These are phyloP conservation scores for Kwoniella europaea DNA, from an alignment of 768 basidiomycete genomes.

Conservation along the genomic window DNA sequence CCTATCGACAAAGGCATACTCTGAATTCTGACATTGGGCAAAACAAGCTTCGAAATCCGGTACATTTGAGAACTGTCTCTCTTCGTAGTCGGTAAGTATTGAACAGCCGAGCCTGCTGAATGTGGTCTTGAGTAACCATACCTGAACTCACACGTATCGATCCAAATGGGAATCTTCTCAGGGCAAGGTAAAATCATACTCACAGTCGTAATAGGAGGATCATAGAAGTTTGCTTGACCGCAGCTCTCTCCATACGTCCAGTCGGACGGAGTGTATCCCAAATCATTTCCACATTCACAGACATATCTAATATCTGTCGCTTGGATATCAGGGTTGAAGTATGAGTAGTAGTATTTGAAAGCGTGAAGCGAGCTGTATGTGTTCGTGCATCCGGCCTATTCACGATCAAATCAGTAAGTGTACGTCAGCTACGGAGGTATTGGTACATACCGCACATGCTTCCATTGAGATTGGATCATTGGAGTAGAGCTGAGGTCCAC, in stretches of 20 bases:
- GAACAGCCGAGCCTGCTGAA: conserved; percentile 2
- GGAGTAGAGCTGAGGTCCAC: background rate
- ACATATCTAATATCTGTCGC: background rate
- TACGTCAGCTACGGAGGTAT: too few relatives aligned
- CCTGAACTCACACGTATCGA: background rate
- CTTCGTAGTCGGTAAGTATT: background rate
- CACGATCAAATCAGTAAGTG: too few relatives aligned
- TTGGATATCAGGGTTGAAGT: background rate
- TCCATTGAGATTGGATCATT: background rate
- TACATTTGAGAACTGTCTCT: background rate
- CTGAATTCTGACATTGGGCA: background rate
- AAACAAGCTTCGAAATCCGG: conserved; percentile 4
- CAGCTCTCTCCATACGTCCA: background rate
- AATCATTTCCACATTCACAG: background rate
- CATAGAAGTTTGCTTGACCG: background rate
- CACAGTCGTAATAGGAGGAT: background rate
- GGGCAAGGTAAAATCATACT: background rate
- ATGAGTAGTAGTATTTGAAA: background rate
- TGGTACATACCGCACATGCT: background rate
- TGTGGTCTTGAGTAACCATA: conserved; percentile 1
- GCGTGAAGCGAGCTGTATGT: background rate
- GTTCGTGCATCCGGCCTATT: background rate
- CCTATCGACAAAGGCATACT: conserved; percentile 2
- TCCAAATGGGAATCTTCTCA: background rate
- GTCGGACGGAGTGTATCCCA: background rate